Base-by-base conservation (phyloP, 768 basidiomycete genomes). In the Termitomyces sp. region DNA sequence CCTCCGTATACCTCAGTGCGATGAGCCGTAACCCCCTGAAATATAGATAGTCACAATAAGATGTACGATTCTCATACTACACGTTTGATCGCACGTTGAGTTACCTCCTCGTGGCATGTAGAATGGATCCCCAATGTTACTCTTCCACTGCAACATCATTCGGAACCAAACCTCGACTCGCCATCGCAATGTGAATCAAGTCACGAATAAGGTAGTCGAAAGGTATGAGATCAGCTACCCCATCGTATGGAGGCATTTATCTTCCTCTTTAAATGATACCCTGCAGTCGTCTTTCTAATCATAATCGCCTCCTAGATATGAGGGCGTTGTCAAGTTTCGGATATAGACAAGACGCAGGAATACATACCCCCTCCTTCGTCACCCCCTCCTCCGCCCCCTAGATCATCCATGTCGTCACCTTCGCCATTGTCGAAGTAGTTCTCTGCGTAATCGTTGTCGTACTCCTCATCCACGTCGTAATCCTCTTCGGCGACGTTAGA, bases 361-460 rank as follows among this genome's bases (percentile, higher is more conserved):
- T n/a, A 26, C 64, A 22, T 68, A 63, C 83, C 85, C 58, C 82
- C 87, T 40, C 83, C 87, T 32, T 81, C 87, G 41, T 80, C 88
- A 18, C 81, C 89, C 4, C 80, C 88, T 10, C 79, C 87, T 0
- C 83, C 87, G 9, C 81, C 91, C 5, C 87, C 90, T 22, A 90
- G 69, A 64, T 91, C 86, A 64, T 94, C 92, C 55, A 81, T 70
- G 65, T 93, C 89, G 53, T 93, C 91, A 3, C 78, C 85, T 70
- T 92, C 91, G 18, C 91, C 91, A 54, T 92, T 92, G 69, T 94
- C 91, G 67, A 94, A 94, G 77, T 94, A 93, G 67, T 94, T 91
- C 60, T 89, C 88, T 3, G 87, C 91, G 60, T 94, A 94, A 61
- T 94, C 92, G 62, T 94, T 92, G 70, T 93, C 92, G 66, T 93